Evolutionary conservation across 805 yeast species (phyloP).

Genomic region (Kodamaea fukazawae): DNA sequence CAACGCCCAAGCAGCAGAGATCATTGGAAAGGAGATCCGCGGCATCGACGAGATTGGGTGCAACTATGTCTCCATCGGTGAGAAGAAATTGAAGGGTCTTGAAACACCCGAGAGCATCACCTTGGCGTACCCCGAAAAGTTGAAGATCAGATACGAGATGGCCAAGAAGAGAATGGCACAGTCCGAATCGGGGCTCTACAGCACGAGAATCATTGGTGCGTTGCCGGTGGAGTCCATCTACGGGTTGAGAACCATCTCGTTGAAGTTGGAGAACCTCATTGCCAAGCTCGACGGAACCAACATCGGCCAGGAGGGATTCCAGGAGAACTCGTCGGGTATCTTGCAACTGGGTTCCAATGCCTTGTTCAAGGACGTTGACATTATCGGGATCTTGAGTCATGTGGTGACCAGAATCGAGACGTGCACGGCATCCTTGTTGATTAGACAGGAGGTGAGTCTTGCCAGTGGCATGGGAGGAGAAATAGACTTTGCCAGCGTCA

Average conservation of each 20-base stretch:
- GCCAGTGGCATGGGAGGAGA: slow-evolving; percentile 22
- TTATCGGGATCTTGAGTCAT: slow-evolving; percentile 58
- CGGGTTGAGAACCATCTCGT: slow-evolving; percentile 51
- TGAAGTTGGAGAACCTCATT: slow-evolving; percentile 58
- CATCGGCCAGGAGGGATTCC: slow-evolving; percentile 25
- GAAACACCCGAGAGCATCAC: slow-evolving; percentile 90
- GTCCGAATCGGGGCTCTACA: slow-evolving; percentile 21
- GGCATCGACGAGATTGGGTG: slow-evolving; percentile 70
- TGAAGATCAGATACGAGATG: slow-evolving; percentile 58
- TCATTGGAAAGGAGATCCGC: slow-evolving; percentile 62
- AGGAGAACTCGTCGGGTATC: slow-evolving; percentile 23
- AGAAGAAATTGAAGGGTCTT: slow-evolving; percentile 85
- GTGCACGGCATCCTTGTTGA: slow-evolving; percentile 37
- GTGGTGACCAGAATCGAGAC: slow-evolving; percentile 68
- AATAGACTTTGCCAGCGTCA: slow-evolving; percentile 18
- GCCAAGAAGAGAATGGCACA: slow-evolving; percentile 26
- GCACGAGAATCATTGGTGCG: slow-evolving; percentile 38
- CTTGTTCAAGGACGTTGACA: slow-evolving; percentile 37
- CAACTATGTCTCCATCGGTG: slow-evolving; percentile 69
- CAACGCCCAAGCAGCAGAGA: slow-evolving; percentile 46
- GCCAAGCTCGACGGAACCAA: slow-evolving; percentile 48
- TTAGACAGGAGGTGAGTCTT: slow-evolving; percentile 32
- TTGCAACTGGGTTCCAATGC: slow-evolving; percentile 19
- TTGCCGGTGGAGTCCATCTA: slow-evolving; percentile 45
- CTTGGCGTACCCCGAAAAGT: slow-evolving; percentile 65